A percentile compares a stretch with the other conserved stretches of the same genome.
phyloP scores from a whole-genome alignment of 2,329 filamentous ascomycete genomes.

The Xylaria sp. region DNA sequence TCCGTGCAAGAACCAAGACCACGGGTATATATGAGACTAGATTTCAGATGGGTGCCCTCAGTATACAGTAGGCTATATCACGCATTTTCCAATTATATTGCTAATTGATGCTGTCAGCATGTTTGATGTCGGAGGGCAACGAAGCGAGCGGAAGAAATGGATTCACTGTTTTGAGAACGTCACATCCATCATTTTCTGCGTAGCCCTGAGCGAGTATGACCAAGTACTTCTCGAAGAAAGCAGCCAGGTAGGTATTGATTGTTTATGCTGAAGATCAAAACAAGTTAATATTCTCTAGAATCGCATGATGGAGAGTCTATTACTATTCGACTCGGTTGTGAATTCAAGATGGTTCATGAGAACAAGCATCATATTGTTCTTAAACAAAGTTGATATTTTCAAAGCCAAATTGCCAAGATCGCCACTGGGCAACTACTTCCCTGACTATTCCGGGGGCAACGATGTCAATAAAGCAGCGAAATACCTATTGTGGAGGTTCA shows the following conservation, averaged over 20 bases:
- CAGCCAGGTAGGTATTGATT: conserved; percentile 77
- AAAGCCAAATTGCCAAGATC: conserved; percentile 91
- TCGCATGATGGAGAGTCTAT: conserved; percentile 98
- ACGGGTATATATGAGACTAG: conserved; percentile 99
- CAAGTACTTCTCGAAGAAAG: conserved; percentile 96
- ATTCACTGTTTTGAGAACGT: conserved; percentile 99
- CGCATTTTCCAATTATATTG: background rate
- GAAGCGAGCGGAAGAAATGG: conserved; percentile 99
- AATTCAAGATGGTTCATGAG: conserved; percentile 99
- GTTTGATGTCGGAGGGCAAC: conserved; percentile 98
- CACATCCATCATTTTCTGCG: conserved; percentile 99
- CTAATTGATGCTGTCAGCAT: conserved; percentile 70
- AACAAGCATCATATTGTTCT: conserved; percentile 97
- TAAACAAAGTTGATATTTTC: conserved; percentile 99
- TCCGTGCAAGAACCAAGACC: conserved; percentile 95
- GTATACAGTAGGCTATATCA: conserved; percentile 82
- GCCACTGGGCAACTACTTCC: conserved; percentile 93
- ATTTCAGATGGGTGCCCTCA: conserved; percentile 98
- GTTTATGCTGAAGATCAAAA: background rate
- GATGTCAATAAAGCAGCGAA: conserved; percentile 98
- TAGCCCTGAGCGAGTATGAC: conserved; percentile 97
- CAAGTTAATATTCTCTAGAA: conserved; percentile 68
- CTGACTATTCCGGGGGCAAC: conserved; percentile 96
- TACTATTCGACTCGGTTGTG: conserved; percentile 97
- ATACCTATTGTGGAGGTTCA: conserved; percentile 97